Evolutionary conservation across 2,329 filamentous ascomycete genomes (phyloP).

Genomic region (Neonectria neomacrospora): DNA sequence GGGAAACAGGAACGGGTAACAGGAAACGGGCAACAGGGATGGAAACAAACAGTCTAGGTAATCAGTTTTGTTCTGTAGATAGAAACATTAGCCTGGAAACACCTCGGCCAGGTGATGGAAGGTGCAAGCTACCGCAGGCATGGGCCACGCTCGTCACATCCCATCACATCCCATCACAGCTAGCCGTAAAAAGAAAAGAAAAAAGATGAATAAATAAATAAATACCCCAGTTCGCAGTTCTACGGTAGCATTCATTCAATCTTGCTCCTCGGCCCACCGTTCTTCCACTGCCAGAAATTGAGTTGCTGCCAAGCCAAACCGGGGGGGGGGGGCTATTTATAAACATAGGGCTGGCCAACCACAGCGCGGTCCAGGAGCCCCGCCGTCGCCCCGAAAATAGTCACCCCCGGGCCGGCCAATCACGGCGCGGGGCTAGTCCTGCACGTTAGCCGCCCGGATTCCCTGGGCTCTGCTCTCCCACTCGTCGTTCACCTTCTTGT

Average conservation of each 20-base stretch:
- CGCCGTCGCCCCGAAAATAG: slow-evolving; percentile 34
- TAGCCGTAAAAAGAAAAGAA: no score
- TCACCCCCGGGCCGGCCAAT: slow-evolving; percentile 14
- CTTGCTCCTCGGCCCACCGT: no score
- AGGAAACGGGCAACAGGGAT: not conserved
- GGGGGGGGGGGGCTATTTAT: slow-evolving; percentile 10
- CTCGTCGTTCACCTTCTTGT: no score
- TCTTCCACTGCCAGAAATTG: not conserved
- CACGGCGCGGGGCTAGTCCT: slow-evolving; percentile 30
- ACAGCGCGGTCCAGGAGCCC: slow-evolving; percentile 14
- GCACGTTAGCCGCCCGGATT: slow-evolving; percentile 40
- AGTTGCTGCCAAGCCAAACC: not conserved
- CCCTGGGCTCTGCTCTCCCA: not conserved
- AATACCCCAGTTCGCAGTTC: not conserved
- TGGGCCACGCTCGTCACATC: slow-evolving; percentile 3
- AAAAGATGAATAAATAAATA: no score
- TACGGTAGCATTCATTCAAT: not conserved
- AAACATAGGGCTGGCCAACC: slow-evolving; percentile 29
- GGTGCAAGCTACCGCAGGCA: not conserved
- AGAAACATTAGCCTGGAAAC: not conserved
- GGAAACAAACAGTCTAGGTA: slow-evolving; percentile 2
- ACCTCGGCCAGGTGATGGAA: not conserved
- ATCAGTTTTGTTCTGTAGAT: not conserved
- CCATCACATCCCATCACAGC: slow-evolving; percentile 13
- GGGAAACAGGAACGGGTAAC: no score